Conservation (phyloP, 2,329 filamentous ascomycete species). For the Phialophora tarda region DNA sequence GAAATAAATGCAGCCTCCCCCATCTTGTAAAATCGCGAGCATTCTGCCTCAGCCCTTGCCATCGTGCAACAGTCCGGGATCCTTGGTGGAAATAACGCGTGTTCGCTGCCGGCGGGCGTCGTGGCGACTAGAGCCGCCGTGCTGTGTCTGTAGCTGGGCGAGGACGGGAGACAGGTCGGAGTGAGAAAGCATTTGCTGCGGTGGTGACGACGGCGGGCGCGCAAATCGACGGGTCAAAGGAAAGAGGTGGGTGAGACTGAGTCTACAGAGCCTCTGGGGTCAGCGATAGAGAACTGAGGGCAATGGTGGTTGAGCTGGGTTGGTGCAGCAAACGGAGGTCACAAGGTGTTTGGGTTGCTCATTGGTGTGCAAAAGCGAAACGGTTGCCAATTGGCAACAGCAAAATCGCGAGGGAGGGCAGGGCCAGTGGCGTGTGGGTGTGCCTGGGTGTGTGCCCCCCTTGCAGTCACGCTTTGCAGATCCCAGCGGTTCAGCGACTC, state of each 20-base stretch:
- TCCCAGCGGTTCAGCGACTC: conserved; percentile 20
- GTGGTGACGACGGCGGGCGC: conserved; percentile 11
- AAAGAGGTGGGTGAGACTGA: conserved; percentile 17
- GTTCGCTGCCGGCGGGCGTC: conserved; percentile 49
- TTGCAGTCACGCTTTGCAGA: conserved; percentile 16
- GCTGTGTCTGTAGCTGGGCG: conserved; percentile 43
- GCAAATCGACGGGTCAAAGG: conserved; percentile 7
- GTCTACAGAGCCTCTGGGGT: conserved; percentile 29
- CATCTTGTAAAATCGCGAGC: conserved; percentile 40
- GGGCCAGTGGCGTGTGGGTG: conserved; percentile 12
- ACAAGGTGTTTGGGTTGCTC: conserved; percentile 28
- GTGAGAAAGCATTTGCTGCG: conserved; percentile 35
- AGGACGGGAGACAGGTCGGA: conserved; percentile 13
- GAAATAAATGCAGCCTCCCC: conserved; percentile 41
- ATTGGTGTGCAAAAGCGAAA: conserved; percentile 21
- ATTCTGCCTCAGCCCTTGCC: conserved; percentile 52
- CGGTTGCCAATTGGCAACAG: conserved; percentile 17
- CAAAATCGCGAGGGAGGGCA: conserved; percentile 6
- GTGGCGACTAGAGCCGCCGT: conserved; percentile 56
- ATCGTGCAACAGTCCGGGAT: conserved; percentile 50
- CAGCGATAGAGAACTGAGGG: conserved; percentile 22
- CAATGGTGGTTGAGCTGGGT: conserved; percentile 4
- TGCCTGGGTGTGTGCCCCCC: not conserved
- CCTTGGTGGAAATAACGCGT: conserved; percentile 50
- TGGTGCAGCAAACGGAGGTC: conserved; percentile 35